A percentile compares a stretch with the other conserved stretches of the same genome.
These are phyloP conservation scores for Apiotrichum brassicae DNA, from an alignment of 1,284 basidiomycete genomes.

Conservation along the genomic window DNA sequence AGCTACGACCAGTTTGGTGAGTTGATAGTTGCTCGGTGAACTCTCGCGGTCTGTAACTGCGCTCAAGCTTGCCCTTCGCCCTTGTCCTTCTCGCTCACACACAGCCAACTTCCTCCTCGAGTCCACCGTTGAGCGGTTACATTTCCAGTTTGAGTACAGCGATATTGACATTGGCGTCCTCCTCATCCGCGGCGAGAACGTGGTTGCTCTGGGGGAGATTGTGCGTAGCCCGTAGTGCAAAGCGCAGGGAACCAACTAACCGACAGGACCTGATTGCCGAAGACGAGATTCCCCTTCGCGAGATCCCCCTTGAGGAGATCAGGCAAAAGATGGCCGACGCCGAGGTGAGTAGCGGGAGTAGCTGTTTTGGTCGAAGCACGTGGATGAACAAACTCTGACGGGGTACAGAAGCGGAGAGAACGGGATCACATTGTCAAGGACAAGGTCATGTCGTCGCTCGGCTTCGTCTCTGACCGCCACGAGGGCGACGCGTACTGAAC, in stretches of 20 bases:
- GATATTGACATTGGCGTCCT: conserved; percentile 56
- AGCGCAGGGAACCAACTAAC: conserved; percentile 1
- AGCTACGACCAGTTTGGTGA: conserved; percentile 99
- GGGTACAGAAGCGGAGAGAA: conserved; percentile 37
- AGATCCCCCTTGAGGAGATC: conserved; percentile 63
- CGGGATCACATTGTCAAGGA: conserved; percentile 38
- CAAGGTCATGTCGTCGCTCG: conserved; percentile 37
- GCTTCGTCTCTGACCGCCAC: conserved; percentile 44
- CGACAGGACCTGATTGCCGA: conserved; percentile 83
- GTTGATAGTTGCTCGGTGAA: conserved; percentile 32
- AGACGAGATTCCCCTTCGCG: conserved; percentile 73
- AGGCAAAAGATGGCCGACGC: conserved; percentile 67
- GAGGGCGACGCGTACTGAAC: conserved; percentile 47
- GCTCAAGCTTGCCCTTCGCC: neutral
- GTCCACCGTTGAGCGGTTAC: conserved; percentile 59
- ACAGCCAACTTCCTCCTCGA: conserved; percentile 88
- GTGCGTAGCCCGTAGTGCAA: conserved; percentile 53
- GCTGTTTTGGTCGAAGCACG: neutral
- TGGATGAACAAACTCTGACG: conserved; percentile 1
- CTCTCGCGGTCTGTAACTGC: neutral
- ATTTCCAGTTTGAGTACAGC: conserved; percentile 39
- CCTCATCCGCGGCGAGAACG: conserved; percentile 96
- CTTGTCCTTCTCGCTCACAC: too few relatives aligned
- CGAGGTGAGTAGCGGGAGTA: conserved; percentile 40
- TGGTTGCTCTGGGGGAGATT: conserved; percentile 93